Base-by-base conservation (phyloP, 352 stramenopile species). In the Phytophthora pluvialis region DNA sequence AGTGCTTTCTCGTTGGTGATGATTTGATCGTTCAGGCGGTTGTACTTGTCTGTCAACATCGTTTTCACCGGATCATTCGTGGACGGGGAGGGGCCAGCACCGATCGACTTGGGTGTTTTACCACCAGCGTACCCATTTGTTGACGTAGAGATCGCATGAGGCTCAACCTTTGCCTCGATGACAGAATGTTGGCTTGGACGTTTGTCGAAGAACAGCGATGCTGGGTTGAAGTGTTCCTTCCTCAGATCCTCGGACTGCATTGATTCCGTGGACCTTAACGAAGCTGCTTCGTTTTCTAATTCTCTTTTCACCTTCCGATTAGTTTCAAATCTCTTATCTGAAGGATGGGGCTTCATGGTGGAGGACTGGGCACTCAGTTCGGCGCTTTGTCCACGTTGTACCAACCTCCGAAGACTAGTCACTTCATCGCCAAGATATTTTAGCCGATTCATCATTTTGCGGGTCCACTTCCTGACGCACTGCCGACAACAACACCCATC, bases 1-100 rank as follows among this genome's bases (percentile, higher is more conserved):
- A 83, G 33, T 3, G 69, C 72, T 32, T 42, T 60, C 45, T 82
- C 63, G 57, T 83, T 81, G 10, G 73, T 69, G 33, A 62, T 48
- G 35, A 67, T 73, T 45, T 73, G 45, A 18, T 71, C 49, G 38
- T 78, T 77, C 21, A 75, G 35, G 26, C 55, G 25, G 38, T 79
- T 72, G 70, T 79, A 79, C 18, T 68, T 65, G 18, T 72, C 59
- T 16, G 51, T 47, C 38, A 79, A 50, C 7, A 29, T 29, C 8
- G n/a, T 16, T 31, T 43, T 43, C 52, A 68, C 57, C 12, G 52
- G 35, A 49, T 77, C 64, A 2, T 31, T 42, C 46, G 31, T 29
- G 16, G 29, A 31, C 3, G 32, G 16, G 18, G 9, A 10, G 5
- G 12, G 12, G 5, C 26, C 13, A 21, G 25, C 39, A 29, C 6